phyloP scores from a whole-genome alignment of 805 yeast genomes.

The Candida parachauliodes region DNA sequence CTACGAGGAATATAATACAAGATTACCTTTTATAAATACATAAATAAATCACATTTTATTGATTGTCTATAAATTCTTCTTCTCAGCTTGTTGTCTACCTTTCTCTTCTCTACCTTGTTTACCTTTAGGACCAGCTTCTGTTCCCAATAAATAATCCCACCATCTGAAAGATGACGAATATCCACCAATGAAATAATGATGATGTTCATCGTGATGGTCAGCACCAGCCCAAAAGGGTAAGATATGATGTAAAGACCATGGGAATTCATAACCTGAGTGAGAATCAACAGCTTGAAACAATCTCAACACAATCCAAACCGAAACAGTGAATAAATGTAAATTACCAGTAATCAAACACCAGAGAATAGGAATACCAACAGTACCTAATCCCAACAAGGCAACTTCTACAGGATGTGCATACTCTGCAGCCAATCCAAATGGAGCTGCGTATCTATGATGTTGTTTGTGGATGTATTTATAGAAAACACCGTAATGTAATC shows the following conservation, averaged over 20 bases:
- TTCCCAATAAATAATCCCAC: conserved; percentile 51
- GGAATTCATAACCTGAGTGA: conserved; percentile 61
- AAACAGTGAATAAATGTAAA: conserved; percentile 52
- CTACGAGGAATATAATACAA: conserved; percentile 45
- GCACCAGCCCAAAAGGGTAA: conserved; percentile 68
- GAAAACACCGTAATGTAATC: conserved; percentile 53
- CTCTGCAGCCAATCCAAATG: conserved; percentile 60
- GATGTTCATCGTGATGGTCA: conserved; percentile 60
- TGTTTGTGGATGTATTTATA: conserved; percentile 58
- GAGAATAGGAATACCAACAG: conserved; percentile 58
- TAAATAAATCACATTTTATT: conserved; percentile 41
- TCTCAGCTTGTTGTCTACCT: conserved; percentile 41
- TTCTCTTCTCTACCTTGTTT: conserved; percentile 45
- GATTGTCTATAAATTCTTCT: conserved; percentile 15
- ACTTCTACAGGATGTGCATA: conserved; percentile 62
- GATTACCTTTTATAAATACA: conserved; percentile 53
- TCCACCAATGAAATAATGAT: conserved; percentile 56
- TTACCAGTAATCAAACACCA: conserved; percentile 45
- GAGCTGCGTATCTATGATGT: conserved; percentile 61
- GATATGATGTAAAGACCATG: conserved; percentile 54
- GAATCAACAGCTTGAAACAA: conserved; percentile 59
- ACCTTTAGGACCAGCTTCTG: conserved; percentile 56
- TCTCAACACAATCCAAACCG: conserved; percentile 50
- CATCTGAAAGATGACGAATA: conserved; percentile 57
- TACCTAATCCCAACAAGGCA: conserved; percentile 54